phyloP scores from a whole-genome alignment of 805 yeast genomes.

The Starmerella cellae region DNA sequence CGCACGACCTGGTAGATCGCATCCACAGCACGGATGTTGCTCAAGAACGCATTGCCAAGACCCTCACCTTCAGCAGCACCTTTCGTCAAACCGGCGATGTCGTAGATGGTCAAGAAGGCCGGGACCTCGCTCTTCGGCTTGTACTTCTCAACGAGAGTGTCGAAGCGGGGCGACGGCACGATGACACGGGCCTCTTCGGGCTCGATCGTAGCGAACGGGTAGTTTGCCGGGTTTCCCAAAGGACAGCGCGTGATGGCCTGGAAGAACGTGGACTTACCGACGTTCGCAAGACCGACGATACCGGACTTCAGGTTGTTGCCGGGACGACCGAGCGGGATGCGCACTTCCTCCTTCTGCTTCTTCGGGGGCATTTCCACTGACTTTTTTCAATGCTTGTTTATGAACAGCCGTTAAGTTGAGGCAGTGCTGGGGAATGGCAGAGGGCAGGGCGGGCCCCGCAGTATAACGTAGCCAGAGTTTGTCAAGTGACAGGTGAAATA shows the following conservation, averaged over 20 bases:
- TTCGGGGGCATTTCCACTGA: constrained; percentile 74
- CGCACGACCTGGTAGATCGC: constrained; percentile 96
- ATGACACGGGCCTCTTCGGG: constrained; percentile 96
- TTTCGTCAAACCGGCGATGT: constrained; percentile 95
- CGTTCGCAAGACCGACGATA: constrained; percentile 75
- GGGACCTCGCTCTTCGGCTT: constrained; percentile 76
- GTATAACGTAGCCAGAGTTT: too few relatives aligned
- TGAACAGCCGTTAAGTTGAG: too few relatives aligned
- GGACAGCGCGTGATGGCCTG: constrained; percentile 91
- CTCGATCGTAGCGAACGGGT: constrained; percentile 95
- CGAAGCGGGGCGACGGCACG: constrained; percentile 84
- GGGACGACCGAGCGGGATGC: constrained; percentile 72
- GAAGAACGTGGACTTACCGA: constrained; percentile 94
- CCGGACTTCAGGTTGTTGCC: constrained; percentile 65
- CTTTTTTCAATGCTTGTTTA: not conserved
- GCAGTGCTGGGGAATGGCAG: too few relatives aligned
- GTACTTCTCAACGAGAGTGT: constrained; percentile 59
- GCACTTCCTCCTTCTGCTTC: constrained; percentile 55
- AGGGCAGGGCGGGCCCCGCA: too few relatives aligned
- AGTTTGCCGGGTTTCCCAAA: constrained; percentile 92
- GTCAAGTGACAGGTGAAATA: too few relatives aligned
- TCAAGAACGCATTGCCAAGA: constrained; percentile 91
- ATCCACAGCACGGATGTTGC: constrained; percentile 94
- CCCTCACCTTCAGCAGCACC: constrained; percentile 98
- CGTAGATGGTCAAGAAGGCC: constrained; percentile 83